Percentiles rank a stretch among this genome's conserved stretches.
phyloP scores from a whole-genome alignment of 495 filamentous ascomycete genomes.

The Saxophila tyrrhenica region DNA sequence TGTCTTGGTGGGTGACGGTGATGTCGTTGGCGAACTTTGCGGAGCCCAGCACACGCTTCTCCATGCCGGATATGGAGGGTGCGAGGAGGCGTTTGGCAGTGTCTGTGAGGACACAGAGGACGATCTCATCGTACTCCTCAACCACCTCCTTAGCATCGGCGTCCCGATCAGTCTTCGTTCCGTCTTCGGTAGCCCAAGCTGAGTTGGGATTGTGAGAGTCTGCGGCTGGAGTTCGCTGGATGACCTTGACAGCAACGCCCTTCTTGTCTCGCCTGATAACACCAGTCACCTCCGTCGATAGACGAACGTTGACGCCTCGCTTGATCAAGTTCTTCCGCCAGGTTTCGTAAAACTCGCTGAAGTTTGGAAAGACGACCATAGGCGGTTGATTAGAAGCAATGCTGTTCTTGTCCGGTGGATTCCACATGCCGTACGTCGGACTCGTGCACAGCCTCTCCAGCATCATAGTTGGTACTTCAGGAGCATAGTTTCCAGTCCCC shows the following conservation, averaged over 20 bases:
- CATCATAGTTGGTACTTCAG: conserved; percentile 62
- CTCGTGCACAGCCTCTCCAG: conserved; percentile 65
- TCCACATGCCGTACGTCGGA: conserved; percentile 69
- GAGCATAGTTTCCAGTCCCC: conserved; percentile 58
- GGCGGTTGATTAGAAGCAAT: conserved; percentile 56
- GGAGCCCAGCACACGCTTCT: conserved; percentile 56
- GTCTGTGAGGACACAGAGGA: conserved; percentile 67
- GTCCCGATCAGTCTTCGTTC: conserved; percentile 29
- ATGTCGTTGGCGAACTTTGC: conserved; percentile 75
- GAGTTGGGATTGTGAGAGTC: conserved; percentile 30
- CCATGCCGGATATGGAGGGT: conserved; percentile 49
- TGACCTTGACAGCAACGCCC: conserved; percentile 42
- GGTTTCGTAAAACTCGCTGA: conserved; percentile 57
- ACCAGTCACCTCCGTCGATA: conserved; percentile 49
- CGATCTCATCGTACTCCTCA: conserved; percentile 56
- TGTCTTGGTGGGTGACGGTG: conserved; percentile 71
- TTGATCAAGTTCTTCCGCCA: conserved; percentile 51
- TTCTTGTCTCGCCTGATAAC: conserved; percentile 46
- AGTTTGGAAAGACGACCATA: conserved; percentile 73
- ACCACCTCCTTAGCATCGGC: conserved; percentile 30
- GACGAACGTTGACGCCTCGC: conserved; percentile 53
- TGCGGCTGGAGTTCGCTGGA: conserved; percentile 28
- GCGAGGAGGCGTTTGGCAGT: conserved; percentile 56
- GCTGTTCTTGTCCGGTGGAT: conserved; percentile 52
- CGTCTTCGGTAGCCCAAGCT: conserved; percentile 24